Conservation (phyloP, 2,329 filamentous ascomycete species). For the Hypomyces rosellus region DNA sequence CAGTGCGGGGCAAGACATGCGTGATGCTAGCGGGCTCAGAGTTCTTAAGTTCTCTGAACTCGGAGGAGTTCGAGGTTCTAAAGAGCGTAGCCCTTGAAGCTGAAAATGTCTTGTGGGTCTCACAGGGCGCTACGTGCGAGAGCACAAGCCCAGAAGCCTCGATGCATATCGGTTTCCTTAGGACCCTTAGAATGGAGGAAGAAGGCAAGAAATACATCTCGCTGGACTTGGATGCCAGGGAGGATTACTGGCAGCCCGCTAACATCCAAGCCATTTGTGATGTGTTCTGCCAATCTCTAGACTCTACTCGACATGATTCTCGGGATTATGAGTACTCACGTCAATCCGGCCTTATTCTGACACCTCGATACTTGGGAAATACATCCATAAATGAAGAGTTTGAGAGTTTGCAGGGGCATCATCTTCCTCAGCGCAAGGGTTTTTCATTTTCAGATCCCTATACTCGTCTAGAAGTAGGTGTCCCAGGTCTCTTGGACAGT, state of each 20-base stretch:
- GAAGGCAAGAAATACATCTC: constrained; percentile 10
- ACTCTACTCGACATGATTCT: neutral
- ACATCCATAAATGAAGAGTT: neutral
- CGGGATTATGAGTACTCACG: neutral
- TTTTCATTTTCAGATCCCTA: neutral
- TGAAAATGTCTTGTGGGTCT: neutral
- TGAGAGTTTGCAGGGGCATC: neutral
- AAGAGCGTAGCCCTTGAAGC: neutral
- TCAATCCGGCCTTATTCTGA: neutral
- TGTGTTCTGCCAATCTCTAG: neutral
- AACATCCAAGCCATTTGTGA: neutral
- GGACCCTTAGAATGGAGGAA: constrained; percentile 13
- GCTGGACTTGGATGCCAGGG: constrained; percentile 5
- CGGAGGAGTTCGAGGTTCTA: neutral
- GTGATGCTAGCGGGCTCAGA: neutral
- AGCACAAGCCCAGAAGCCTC: neutral
- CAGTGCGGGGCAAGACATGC: neutral
- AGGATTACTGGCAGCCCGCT: neutral
- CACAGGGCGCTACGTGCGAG: neutral
- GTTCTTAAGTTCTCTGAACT: neutral
- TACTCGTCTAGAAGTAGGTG: neutral
- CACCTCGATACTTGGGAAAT: neutral
- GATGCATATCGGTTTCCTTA: constrained; percentile 8
- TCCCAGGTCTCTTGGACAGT: constrained; percentile 3
- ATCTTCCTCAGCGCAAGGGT: neutral